Percentiles rank a stretch among this genome's conserved stretches.
phyloP scores from a whole-genome alignment of 2,329 filamentous ascomycete genomes.

The Penicillium sp. region DNA sequence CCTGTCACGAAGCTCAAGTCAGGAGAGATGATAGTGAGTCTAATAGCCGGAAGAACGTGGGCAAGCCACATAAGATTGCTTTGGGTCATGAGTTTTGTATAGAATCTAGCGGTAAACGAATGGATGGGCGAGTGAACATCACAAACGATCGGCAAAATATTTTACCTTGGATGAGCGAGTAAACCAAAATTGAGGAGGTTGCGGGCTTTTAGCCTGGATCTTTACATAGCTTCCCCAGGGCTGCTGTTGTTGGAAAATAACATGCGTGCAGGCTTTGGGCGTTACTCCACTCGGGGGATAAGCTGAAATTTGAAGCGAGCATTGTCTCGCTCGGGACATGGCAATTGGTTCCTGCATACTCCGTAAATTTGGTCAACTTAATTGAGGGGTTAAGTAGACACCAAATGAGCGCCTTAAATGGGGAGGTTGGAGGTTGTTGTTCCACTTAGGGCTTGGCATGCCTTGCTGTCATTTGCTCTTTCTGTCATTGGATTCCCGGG shows the following conservation, averaged over 20 bases:
- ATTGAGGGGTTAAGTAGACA: not conserved
- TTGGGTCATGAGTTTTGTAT: not conserved
- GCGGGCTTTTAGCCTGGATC: not conserved
- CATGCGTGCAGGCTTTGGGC: not conserved
- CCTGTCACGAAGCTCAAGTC: not conserved
- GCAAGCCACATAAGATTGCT: not conserved
- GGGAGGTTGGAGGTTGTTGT: not conserved
- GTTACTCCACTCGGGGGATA: constrained; percentile 3
- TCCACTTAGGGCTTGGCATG: constrained; percentile 2
- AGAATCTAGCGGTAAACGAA: not conserved
- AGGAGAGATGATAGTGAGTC: too few species aligned
- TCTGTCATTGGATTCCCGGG: not conserved
- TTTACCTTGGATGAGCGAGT: not conserved
- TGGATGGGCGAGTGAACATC: constrained; percentile 3
- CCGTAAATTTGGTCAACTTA: not conserved
- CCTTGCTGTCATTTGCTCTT: not conserved
- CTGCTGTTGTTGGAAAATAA: not conserved
- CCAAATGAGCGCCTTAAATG: not conserved
- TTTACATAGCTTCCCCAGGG: not conserved
- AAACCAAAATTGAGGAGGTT: not conserved
- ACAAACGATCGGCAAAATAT: not conserved
- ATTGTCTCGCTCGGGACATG: not conserved
- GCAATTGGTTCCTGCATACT: constrained; percentile 1
- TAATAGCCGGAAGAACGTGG: too few species aligned
- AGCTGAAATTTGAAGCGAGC: constrained; percentile 3